Base-by-base conservation (phyloP, 306 rosid species). In the Calophaca sinica region DNA sequence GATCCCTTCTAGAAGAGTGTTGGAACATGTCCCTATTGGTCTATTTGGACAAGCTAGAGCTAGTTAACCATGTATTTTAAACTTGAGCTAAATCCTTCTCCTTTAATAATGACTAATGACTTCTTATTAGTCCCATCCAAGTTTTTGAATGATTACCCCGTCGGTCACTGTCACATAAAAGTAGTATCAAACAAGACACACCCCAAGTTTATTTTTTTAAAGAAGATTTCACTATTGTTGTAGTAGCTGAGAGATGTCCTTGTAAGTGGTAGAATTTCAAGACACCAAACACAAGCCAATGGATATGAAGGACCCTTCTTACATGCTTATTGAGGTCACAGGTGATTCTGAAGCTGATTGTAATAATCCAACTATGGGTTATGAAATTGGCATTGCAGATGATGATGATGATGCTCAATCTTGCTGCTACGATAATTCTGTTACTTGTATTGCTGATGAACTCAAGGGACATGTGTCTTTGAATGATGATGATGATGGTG, bases 371-470 rank as follows among this genome's bases (percentile, higher is more conserved):
- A 35, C 7, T 46, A 31, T 6, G 26, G 26, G 26, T 20, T 20
- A 20, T 69, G 84, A 63, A 49, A 7, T 39, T 68, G 31, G 63
- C 10, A 72, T 54, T 65, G 74, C 67, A 14, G 87, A 76, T 6
- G 86, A 86, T 73, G 89, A 36, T 5, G 90, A 87, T 73, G 94
- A 91, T 82, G 97, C 97, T 61, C 87, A 83, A 36, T 91, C 97
- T n/a, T 89, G 98, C 75, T 73, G 86, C 81, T 82, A 80, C 35
- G 96, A 84, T 71, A 46, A 33, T 20, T 65, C 84, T 72, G 88
- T 78, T 53, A 11, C 13, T 7, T 7, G 6, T 60, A 36, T 28
- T 68, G 70, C 41, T 48, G 76, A 54, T 62, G 81, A 85, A 8
- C 48, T 81, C 29, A 33, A 70, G 15, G 82, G 62, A 35, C 55